Percentiles rank a stretch among this genome's conserved stretches.
Evolutionary conservation across 2,329 filamentous ascomycete genomes (phyloP).

Genomic region (Escovopsis sp.): DNA sequence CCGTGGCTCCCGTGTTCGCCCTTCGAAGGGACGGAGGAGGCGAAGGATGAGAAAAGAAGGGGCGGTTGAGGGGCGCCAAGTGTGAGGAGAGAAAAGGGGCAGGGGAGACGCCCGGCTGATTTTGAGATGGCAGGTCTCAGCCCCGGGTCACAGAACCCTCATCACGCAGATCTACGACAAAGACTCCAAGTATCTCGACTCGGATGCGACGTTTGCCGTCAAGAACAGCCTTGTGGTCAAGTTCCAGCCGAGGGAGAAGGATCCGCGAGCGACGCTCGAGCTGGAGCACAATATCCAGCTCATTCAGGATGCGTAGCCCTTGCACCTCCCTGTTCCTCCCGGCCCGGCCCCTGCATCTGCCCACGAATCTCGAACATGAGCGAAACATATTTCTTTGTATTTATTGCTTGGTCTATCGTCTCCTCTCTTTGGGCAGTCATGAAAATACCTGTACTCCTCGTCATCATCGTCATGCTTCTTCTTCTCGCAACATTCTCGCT

Average conservation of each 20-base stretch:
- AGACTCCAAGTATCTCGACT: slow-evolving; percentile 43
- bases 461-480: too few relatives aligned
- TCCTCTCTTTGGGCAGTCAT: too few relatives aligned
- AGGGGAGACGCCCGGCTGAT: too few relatives aligned
- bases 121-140: slow-evolving; percentile 20
- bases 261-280: slow-evolving; percentile 38
- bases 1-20: background rate
- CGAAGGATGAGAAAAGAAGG: background rate
- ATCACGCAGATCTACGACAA: slow-evolving; percentile 63
- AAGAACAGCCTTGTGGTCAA: slow-evolving; percentile 33
- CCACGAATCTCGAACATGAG: too few relatives aligned
- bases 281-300: slow-evolving; percentile 47
- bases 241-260: slow-evolving; percentile 23
- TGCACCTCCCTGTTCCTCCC: background rate
- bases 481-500: too few relatives aligned
- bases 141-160: slow-evolving; percentile 49
- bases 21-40: background rate
- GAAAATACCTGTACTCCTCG: too few relatives aligned
- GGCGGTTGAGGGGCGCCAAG: too few relatives aligned
- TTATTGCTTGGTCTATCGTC: too few relatives aligned
- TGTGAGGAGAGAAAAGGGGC: too few relatives aligned
- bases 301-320: slow-evolving; percentile 4
- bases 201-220: slow-evolving; percentile 39
- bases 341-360: background rate
- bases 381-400: too few relatives aligned